phyloP scores from a whole-genome alignment of 257 asterid genomes.

The Galeopsis tetrahit region DNA sequence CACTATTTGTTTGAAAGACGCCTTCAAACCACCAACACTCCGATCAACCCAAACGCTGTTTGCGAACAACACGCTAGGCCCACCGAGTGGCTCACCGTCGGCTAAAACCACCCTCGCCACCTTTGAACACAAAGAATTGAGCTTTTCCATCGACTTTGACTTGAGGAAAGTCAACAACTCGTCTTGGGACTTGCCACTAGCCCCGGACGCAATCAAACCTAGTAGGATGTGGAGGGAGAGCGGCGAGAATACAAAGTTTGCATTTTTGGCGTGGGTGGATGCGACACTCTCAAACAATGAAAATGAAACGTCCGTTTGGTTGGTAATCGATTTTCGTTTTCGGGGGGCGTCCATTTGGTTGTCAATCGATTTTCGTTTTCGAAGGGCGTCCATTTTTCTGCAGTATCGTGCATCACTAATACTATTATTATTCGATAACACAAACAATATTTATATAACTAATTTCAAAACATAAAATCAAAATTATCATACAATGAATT shows the following conservation, averaged over 20 bases:
- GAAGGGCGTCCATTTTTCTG: no score
- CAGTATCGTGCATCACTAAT: no score
- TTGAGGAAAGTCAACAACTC: neutral
- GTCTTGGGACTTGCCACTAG: conserved; percentile 26
- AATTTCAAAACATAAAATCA: no score
- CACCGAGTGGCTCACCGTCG: conserved; percentile 48
- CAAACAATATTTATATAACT: no score
- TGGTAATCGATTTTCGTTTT: neutral
- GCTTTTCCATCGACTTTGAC: conserved; percentile 35
- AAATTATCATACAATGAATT: no score
- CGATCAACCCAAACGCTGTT: conserved; percentile 62
- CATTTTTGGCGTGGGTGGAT: neutral
- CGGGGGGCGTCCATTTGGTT: neutral
- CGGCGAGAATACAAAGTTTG: neutral
- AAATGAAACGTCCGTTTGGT: neutral
- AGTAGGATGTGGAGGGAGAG: neutral
- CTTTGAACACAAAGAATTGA: conserved; percentile 44
- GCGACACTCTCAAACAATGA: neutral
- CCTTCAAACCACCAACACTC: conserved; percentile 44
- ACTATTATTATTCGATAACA: no score
- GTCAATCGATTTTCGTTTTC: neutral
- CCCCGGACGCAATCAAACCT: neutral
- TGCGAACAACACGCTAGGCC: conserved; percentile 54
- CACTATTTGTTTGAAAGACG: conserved; percentile 40
- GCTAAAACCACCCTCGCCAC: conserved; percentile 42